Evolutionary conservation across 2,329 filamentous ascomycete species (phyloP).

Genomic region (Tetracladium maxilliforme): DNA sequence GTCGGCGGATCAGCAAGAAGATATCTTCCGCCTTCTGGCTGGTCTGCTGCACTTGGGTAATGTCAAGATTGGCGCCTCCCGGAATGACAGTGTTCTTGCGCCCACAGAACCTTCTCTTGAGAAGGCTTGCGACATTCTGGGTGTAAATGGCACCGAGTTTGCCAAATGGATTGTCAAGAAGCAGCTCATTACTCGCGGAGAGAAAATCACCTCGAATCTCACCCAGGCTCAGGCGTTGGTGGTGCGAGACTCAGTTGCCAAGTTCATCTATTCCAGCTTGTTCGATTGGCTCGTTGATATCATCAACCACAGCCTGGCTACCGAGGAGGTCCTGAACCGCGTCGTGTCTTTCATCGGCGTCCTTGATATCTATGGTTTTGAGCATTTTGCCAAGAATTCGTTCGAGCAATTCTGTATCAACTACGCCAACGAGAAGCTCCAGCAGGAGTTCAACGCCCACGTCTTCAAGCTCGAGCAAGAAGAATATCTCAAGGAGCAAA

Average conservation of each 20-base stretch:
- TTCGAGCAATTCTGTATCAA: slow-evolving; percentile 99
- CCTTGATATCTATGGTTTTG: slow-evolving; percentile 97
- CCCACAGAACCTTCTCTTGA: slow-evolving; percentile 70
- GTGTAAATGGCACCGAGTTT: slow-evolving; percentile 75
- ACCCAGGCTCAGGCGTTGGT: slow-evolving; percentile 88
- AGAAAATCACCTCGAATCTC: slow-evolving; percentile 94
- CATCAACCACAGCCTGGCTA: slow-evolving; percentile 83
- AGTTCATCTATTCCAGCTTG: slow-evolving; percentile 95
- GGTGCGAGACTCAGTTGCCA: slow-evolving; percentile 92
- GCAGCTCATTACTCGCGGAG: slow-evolving; percentile 86
- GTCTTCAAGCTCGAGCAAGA: slow-evolving; percentile 99
- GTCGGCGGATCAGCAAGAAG: slow-evolving; percentile 52
- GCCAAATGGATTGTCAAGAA: slow-evolving; percentile 99
- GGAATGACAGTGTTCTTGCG: slow-evolving; percentile 74
- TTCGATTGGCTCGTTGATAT: slow-evolving; percentile 99
- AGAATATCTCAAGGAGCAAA: slow-evolving; percentile 89
- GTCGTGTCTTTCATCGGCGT: slow-evolving; percentile 92
- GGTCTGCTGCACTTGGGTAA: slow-evolving; percentile 91
- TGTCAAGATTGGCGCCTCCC: slow-evolving; percentile 83
- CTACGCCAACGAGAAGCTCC: slow-evolving; percentile 97
- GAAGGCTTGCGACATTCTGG: slow-evolving; percentile 70
- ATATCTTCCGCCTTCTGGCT: slow-evolving; percentile 82
- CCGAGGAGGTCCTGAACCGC: slow-evolving; percentile 69
- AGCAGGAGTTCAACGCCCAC: slow-evolving; percentile 98
- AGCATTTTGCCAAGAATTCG: slow-evolving; percentile 98